Evolutionary conservation across 371 early-diverging fungal species (phyloP), one percentile per base, ranked within the genome.

Genomic region (Thermomucor indicae-seudaticae): DNA sequence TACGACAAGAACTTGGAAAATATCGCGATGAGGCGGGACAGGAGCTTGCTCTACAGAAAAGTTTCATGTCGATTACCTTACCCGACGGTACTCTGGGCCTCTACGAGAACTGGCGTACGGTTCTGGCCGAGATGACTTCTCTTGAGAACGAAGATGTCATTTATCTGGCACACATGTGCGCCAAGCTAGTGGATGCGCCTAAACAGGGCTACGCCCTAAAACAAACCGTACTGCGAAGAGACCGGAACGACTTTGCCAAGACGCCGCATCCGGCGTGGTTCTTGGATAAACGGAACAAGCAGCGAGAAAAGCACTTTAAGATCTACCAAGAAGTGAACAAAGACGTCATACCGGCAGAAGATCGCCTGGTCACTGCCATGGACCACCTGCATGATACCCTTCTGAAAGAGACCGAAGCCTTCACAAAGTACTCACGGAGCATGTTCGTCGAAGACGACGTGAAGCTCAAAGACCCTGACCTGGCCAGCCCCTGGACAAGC

Each of bases 141-240:
- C 37, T 77, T 6, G 67, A 67, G n/a, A 41, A 66, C 24, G 52
- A 54, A 7, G 58, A 70, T 44, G 74, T 72, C 0, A 40, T 64
- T 6, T 77, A 77, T 28, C 46, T 77, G 16, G 69, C 64, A 1
- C 72, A 74, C 39, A 67, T 77, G 70, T 67, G 65, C 53, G 65
- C 75, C n/a, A 57, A 60, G 22, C 30, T 77, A 7, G 70, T 77
- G 0, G 78, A 77, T 54, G 72, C 72, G 1, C 58, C 75, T 4
- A 77, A 77, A 47, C 78, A 74, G 60, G 75, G 78, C n/a, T 39
- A 69, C 8, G 49, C 51, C 1, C 38, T 77, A 0, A 71, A 64
- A 37, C 25, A 29, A 1, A 35, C 25, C 0, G 59, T 57, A 2
- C 31, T 49, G 4, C 22, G 7, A 1, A 30, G 40, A 6, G 78